phyloP scores from a whole-genome alignment of 495 filamentous ascomycete genomes.

The Podospora sp. region DNA sequence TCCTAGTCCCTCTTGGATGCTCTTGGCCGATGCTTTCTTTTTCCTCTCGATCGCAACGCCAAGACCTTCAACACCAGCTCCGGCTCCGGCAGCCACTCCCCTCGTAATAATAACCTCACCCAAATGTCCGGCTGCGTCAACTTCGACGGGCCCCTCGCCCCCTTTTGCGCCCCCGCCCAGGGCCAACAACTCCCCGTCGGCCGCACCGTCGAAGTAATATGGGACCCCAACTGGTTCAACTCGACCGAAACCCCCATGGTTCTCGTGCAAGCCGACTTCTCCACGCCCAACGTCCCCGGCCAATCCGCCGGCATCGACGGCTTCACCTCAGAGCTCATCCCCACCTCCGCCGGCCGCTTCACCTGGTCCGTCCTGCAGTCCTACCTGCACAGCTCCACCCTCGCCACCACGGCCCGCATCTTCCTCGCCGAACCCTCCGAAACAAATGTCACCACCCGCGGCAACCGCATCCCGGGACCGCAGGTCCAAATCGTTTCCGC shows the following conservation, averaged over 20 bases:
- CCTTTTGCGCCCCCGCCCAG: conserved; percentile 21
- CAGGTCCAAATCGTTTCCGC: conserved; percentile 15
- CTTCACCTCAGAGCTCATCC: conserved; percentile 26
- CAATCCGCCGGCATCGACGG: conserved; percentile 13
- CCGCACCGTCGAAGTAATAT: conserved; percentile 23
- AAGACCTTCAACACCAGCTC: not conserved
- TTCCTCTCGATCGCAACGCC: not conserved
- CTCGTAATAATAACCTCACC: not conserved
- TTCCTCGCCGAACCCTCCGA: conserved; percentile 25
- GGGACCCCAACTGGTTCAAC: conserved; percentile 29
- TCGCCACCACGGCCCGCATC: conserved; percentile 13
- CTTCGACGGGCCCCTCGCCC: conserved; percentile 16
- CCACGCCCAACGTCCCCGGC: not conserved
- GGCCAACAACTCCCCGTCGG: conserved; percentile 18
- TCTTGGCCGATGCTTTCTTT: not conserved
- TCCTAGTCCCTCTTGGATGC: not conserved
- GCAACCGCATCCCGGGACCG: conserved; percentile 22
- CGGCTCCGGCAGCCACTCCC: conserved; percentile 5
- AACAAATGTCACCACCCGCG: conserved; percentile 24
- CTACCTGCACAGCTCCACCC: conserved; percentile 19
- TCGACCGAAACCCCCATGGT: conserved; percentile 15
- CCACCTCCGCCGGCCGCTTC: conserved; percentile 23
- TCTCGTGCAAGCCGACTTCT: conserved; percentile 28
- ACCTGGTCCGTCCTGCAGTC: conserved; percentile 23
- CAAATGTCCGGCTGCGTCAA: conserved; percentile 19